Conservation (phyloP, 768 basidiomycete genomes). For the Clitopilus passeckerianus region DNA sequence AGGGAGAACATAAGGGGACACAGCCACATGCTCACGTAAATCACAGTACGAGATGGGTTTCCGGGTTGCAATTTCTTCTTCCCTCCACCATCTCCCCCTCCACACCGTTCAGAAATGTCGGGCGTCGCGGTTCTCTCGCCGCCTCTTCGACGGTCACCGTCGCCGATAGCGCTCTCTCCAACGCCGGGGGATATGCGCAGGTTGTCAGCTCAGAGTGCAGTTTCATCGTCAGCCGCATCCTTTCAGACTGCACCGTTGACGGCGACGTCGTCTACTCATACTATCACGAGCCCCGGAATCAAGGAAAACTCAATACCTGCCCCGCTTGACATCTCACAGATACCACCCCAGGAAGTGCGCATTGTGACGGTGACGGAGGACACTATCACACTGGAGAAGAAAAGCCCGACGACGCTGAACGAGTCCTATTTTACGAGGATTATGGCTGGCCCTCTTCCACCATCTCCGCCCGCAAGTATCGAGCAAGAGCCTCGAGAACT, state of each 20-base stretch:
- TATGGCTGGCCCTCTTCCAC: slow-evolving; percentile 20
- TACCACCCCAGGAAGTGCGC: slow-evolving; percentile 3
- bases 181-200: slow-evolving; percentile 2
- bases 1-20: background rate
- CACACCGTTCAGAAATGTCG: slow-evolving; percentile 3
- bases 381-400: slow-evolving; percentile 13
- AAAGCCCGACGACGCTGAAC: slow-evolving; percentile 3
- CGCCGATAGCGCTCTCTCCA: slow-evolving; percentile 13
- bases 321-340: background rate
- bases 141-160: slow-evolving; percentile 18
- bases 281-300: slow-evolving; percentile 33
- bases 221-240: slow-evolving; percentile 29
- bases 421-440: slow-evolving; percentile 5
- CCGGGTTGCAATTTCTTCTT: background rate
- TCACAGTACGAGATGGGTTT: background rate
- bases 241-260: slow-evolving; percentile 27
- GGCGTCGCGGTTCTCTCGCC: slow-evolving; percentile 6
- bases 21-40: background rate
- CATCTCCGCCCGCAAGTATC: slow-evolving; percentile 28
- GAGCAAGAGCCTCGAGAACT: slow-evolving; percentile 8
- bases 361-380: slow-evolving; percentile 15
- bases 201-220: slow-evolving; percentile 15
- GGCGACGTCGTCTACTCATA: slow-evolving; percentile 4
- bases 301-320: slow-evolving; percentile 23
- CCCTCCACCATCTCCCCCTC: background rate